These are phyloP conservation scores for Huntiella abstrusa DNA, from an alignment of 2,329 filamentous ascomycete species.

Conservation along the genomic window DNA sequence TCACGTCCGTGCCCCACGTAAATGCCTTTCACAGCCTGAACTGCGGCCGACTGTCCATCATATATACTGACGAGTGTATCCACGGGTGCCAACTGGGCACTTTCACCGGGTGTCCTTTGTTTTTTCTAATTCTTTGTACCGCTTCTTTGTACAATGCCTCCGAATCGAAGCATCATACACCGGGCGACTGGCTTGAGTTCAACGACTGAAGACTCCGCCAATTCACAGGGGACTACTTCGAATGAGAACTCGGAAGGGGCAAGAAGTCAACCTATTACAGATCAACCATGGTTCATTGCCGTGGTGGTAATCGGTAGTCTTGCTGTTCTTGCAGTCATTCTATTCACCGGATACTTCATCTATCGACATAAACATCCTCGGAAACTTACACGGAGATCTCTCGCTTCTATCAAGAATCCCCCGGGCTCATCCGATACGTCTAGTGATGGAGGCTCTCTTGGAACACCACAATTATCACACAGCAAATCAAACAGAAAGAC, in stretches of 20 bases:
- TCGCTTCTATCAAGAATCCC: slow-evolving; percentile 1
- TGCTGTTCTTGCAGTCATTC: slow-evolving; percentile 2
- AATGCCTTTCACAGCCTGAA: too few species aligned
- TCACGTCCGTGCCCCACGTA: too few species aligned
- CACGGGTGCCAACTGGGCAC: too few species aligned
- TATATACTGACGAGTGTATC: too few species aligned
- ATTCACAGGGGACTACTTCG: too few species aligned
- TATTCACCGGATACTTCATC: slow-evolving; percentile 5
- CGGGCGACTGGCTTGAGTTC: too few species aligned
- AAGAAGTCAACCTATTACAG: slow-evolving; percentile 1
- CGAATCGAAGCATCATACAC: too few species aligned
- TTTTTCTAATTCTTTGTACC: too few species aligned
- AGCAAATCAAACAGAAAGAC: slow-evolving; percentile 1
- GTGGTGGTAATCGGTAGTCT: slow-evolving; percentile 6
- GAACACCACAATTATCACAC: neutral
- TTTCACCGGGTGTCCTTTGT: too few species aligned
- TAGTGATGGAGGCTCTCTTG: neutral
- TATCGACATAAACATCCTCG: slow-evolving; percentile 4
- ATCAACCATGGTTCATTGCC: slow-evolving; percentile 10
- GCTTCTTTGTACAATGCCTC: too few species aligned
- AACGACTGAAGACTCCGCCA: too few species aligned
- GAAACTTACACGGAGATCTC: neutral
- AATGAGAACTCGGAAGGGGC: neutral
- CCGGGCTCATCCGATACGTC: neutral
- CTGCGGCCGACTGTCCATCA: too few species aligned